phyloP scores from a whole-genome alignment of 2,329 filamentous ascomycete species.

The Blastomyces parvus region DNA sequence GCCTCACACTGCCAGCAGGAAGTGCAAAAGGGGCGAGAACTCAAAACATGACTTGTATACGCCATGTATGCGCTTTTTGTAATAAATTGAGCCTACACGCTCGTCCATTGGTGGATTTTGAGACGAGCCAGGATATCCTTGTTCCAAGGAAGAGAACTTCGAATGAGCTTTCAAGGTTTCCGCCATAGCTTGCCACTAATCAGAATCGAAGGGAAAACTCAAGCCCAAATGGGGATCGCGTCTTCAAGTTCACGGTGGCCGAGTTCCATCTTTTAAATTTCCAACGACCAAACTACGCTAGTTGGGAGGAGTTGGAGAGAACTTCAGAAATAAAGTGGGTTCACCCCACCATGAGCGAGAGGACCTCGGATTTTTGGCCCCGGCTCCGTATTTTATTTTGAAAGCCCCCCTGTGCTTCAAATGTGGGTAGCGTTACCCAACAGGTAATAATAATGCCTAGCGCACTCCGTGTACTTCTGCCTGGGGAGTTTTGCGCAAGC shows the following conservation, averaged over 20 bases:
- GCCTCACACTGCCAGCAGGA: neutral
- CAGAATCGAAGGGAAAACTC: neutral
- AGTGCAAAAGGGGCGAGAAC: neutral
- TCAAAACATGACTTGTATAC: neutral
- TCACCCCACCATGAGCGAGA: neutral
- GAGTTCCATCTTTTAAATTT: neutral
- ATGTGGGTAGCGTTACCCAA: no score
- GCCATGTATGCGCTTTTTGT: neutral
- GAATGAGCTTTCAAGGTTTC: neutral
- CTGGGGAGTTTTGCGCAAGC: no score
- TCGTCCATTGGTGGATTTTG: neutral
- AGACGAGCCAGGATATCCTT: neutral
- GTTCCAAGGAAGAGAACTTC: neutral
- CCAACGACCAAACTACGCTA: neutral
- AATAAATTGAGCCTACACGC: neutral
- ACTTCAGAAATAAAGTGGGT: neutral
- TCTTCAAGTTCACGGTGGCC: neutral
- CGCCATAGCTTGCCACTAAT: neutral
- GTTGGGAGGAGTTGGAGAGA: neutral
- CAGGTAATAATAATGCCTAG: no score
- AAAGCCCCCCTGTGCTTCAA: no score
- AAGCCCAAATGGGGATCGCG: neutral
- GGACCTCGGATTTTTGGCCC: no score
- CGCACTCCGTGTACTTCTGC: no score
- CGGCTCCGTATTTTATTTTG: neutral